phyloP scores from a whole-genome alignment of 441 rosid species.

The Pelargonium fulgidum region DNA sequence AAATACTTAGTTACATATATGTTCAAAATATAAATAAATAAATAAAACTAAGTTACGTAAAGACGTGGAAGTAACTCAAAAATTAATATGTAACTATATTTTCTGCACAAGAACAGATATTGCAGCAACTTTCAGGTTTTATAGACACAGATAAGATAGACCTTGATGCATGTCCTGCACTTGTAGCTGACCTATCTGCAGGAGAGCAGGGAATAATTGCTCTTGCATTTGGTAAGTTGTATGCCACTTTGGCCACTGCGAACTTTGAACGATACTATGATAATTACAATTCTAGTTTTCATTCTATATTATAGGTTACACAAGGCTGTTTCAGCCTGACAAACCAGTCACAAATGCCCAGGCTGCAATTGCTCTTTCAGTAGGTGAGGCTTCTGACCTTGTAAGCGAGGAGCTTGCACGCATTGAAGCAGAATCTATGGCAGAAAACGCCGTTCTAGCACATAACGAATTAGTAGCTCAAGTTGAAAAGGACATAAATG shows the following conservation, averaged over 20 bases:
- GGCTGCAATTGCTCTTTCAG: conserved; percentile 80
- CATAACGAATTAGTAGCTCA: conserved; percentile 75
- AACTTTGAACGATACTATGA: conserved; percentile 18
- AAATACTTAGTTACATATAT: conserved; percentile 7
- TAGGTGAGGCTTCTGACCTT: conserved; percentile 67
- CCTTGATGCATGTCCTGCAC: conserved; percentile 90
- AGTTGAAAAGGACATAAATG: conserved; percentile 72
- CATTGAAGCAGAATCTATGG: conserved; percentile 86
- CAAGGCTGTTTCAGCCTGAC: conserved; percentile 78
- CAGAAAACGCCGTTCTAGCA: conserved; percentile 75
- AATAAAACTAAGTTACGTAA: no score
- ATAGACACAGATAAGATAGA: conserved; percentile 70
- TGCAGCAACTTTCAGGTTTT: conserved; percentile 72
- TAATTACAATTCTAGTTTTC: conserved; percentile 4
- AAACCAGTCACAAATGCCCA: conserved; percentile 96
- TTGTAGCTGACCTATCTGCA: conserved; percentile 70
- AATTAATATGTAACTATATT: conserved; percentile 17
- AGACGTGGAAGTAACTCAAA: conserved; percentile 1
- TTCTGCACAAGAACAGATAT: conserved; percentile 33
- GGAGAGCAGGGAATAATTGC: conserved; percentile 83
- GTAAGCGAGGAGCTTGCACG: conserved; percentile 87
- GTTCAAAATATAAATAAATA: no score
- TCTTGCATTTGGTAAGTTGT: conserved; percentile 78
- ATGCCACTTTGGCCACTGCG: conserved; percentile 9
- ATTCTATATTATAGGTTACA: conserved; percentile 46